Evolutionary conservation across 371 early-diverging fungal genomes (phyloP), one percentile per base, ranked within the genome.

Genomic region (Paraphysoderma sedebokerense): DNA sequence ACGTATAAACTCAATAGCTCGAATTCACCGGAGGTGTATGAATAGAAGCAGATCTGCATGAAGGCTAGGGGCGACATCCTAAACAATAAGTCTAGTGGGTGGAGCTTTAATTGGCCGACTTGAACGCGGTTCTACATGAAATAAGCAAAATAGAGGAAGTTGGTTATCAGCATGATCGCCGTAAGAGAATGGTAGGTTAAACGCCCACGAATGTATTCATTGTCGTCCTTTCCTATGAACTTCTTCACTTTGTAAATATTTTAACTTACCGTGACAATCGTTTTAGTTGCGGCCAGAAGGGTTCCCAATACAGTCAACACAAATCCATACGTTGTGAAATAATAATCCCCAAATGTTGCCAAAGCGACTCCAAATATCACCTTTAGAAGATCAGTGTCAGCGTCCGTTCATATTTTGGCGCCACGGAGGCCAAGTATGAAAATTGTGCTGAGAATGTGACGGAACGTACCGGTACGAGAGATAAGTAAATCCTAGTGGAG

Each of bases 201-300:
- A n/a, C n/a, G n/a, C n/a, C n/a, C n/a, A n/a, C n/a, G n/a, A n/a
- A n/a, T n/a, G n/a, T n/a, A n/a, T n/a, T n/a, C n/a, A n/a, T n/a
- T n/a, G n/a, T n/a, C n/a, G n/a, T n/a, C n/a, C n/a, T n/a, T n/a
- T n/a, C n/a, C n/a, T n/a, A n/a, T n/a, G n/a, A n/a, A n/a, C n/a
- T n/a, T n/a, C n/a, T n/a, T n/a, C n/a, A n/a, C n/a, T n/a, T n/a
- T n/a, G n/a, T n/a, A n/a, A n/a, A n/a, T n/a, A n/a, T n/a, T n/a
- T n/a, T n/a, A n/a, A n/a, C n/a, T n/a, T n/a, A n/a, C n/a, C 29
- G 91, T 90, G 15, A 76, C 79, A n/a, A 88, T 75, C 1, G 85
- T 84, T 60, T 90, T 90, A 34, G 74, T 44, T 0, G 88, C 79
- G 0, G 87, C 82, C 48, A 90, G 66, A 3, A 87, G 47, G 1